Conservation (phyloP, 495 filamentous ascomycete species). For the Penicillium soppii region DNA sequence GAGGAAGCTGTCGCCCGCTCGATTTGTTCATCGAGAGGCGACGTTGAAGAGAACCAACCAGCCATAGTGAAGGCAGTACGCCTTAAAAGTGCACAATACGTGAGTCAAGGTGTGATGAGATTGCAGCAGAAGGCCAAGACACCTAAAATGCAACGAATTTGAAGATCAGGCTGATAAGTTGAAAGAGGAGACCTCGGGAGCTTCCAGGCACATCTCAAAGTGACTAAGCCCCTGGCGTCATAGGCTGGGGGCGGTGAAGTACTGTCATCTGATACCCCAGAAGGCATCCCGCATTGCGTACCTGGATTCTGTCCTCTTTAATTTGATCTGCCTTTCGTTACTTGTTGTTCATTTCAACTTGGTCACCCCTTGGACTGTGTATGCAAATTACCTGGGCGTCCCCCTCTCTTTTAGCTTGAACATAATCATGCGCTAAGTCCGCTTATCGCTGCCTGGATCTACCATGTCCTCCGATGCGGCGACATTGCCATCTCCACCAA, state of each 20-base stretch:
- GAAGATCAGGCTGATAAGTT: slow-evolving; percentile 15
- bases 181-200: slow-evolving; percentile 6
- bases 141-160: slow-evolving; percentile 4
- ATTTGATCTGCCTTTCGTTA: slow-evolving; percentile 11
- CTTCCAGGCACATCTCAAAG: slow-evolving; percentile 22
- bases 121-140: slow-evolving; percentile 1
- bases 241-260: slow-evolving; percentile 34
- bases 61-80: slow-evolving; percentile 61
- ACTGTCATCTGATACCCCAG: slow-evolving; percentile 25
- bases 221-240: slow-evolving; percentile 35
- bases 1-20: slow-evolving; percentile 92
- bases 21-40: slow-evolving; percentile 92
- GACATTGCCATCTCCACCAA: slow-evolving; percentile 39
- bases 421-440: slow-evolving; percentile 29
- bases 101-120: neutral
- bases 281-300: slow-evolving; percentile 18
- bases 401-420: neutral
- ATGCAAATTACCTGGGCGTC: neutral
- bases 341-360: slow-evolving; percentile 7
- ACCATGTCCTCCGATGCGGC: slow-evolving; percentile 48
- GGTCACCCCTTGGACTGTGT: neutral
- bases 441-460: slow-evolving; percentile 18
- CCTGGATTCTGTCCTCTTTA: slow-evolving; percentile 18
- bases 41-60: slow-evolving; percentile 87
- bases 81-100: slow-evolving; percentile 1